These are phyloP conservation scores for Miscanthus lutarioriparius DNA, from an alignment of 176 grass and related monocot species.

Conservation along the genomic window DNA sequence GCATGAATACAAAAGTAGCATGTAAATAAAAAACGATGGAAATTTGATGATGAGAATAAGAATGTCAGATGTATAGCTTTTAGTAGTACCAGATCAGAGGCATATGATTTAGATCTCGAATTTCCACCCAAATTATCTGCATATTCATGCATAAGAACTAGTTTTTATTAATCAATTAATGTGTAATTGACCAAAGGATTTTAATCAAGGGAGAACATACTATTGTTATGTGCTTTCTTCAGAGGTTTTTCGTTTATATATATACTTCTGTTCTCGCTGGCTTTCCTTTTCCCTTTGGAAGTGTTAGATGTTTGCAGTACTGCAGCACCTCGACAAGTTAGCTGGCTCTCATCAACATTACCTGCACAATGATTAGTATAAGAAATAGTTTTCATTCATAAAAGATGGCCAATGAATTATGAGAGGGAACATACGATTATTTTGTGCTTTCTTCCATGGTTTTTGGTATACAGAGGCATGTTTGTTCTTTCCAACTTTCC, in stretches of 20 bases:
- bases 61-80: constrained; percentile 11
- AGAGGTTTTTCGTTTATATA: constrained; percentile 30
- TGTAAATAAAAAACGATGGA: constrained; percentile 5
- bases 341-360: constrained; percentile 31
- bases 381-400: constrained; percentile 17
- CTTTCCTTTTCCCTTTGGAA: constrained; percentile 50
- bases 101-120: constrained; percentile 53
- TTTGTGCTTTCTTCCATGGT: constrained; percentile 44
- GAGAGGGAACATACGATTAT: constrained; percentile 35
- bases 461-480: constrained; percentile 32
- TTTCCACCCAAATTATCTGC: constrained; percentile 38
- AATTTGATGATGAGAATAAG: constrained; percentile 9
- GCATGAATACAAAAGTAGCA: constrained; percentile 3
- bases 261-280: constrained; percentile 22
- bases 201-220: constrained; percentile 35
- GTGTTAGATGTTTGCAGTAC: constrained; percentile 27
- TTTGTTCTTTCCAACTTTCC: constrained; percentile 35
- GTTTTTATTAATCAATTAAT: background rate
- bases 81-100: constrained; percentile 56
- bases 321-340: background rate
- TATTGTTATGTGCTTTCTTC: constrained; percentile 51
- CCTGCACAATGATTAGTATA: constrained; percentile 39
- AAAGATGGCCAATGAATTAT: constrained; percentile 6
- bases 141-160: constrained; percentile 34
- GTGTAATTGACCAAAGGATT: background rate